Evolutionary conservation across 257 asterid genomes (phyloP).

Genomic region (Primulina huaijiensis): DNA sequence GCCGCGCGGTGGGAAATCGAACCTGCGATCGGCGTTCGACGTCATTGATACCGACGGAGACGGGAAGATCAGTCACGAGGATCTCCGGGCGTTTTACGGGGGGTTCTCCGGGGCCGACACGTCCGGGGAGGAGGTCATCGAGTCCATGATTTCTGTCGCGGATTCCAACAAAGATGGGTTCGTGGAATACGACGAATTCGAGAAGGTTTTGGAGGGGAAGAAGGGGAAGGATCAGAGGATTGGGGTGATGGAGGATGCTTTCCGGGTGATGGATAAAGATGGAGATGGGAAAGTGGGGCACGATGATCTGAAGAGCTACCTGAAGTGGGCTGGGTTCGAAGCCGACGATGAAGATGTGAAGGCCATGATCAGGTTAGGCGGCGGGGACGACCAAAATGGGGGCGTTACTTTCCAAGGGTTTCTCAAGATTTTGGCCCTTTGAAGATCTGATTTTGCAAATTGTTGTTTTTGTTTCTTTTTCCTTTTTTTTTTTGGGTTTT

Average conservation of each 20-base stretch:
- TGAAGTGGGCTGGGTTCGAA: constrained; percentile 63
- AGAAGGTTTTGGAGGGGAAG: constrained; percentile 47
- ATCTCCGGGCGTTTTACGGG: constrained; percentile 58
- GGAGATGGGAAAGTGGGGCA: constrained; percentile 86
- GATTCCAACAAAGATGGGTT: constrained; percentile 66
- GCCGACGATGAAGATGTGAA: constrained; percentile 69
- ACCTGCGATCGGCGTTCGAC: constrained; percentile 71
- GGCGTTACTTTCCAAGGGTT: constrained; percentile 72
- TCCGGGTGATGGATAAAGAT: constrained; percentile 78
- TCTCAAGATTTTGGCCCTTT: constrained; percentile 59
- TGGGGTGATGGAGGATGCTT: constrained; percentile 69
- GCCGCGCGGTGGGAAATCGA: constrained; percentile 20
- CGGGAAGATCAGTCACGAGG: constrained; percentile 74
- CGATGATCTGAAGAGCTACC: constrained; percentile 60
- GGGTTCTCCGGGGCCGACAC: constrained; percentile 23
- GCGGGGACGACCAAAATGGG: constrained; percentile 47
- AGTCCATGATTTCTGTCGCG: constrained; percentile 68
- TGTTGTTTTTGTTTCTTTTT: too few species aligned
- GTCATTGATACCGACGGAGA: constrained; percentile 77
- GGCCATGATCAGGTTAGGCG: constrained; percentile 76
- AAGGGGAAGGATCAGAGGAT: not conserved
- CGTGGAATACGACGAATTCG: constrained; percentile 80
- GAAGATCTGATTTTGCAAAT: constrained; percentile 11
- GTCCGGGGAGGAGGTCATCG: constrained; percentile 44
- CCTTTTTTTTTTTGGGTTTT: too few species aligned